Conservation (phyloP, 305 asterid genomes). For the Fraxinus floribunda region DNA sequence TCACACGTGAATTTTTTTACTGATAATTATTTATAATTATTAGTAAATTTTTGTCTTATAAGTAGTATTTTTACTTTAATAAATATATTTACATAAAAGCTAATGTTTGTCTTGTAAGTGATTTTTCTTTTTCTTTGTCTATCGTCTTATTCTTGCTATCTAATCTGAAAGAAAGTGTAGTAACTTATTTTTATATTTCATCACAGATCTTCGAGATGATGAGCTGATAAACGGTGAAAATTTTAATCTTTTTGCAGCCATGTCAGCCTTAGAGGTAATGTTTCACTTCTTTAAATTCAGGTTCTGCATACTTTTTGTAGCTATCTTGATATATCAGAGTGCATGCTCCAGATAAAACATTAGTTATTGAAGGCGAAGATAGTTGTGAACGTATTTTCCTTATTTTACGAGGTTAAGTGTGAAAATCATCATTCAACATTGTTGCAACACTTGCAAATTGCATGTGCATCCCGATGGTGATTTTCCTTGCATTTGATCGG, state of each 20-base stretch:
- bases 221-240: conserved; percentile 85
- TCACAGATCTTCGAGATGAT: conserved; percentile 78
- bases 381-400: not conserved
- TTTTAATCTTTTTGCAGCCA: conserved; percentile 94
- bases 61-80: not conserved
- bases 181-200: conserved; percentile 24
- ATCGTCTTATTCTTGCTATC: not conserved
- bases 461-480: not conserved
- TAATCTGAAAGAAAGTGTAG: conserved; percentile 3
- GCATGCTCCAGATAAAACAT: conserved; percentile 14
- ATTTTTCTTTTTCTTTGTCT: too few species aligned
- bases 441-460: not conserved
- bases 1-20: not conserved
- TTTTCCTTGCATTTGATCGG: not conserved
- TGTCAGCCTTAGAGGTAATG: conserved; percentile 98
- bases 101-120: not conserved
- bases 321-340: conserved; percentile 11
- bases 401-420: not conserved
- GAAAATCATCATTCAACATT: not conserved
- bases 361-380: not conserved
- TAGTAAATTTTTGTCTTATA: too few species aligned
- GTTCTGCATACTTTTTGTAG: not conserved
- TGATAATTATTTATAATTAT: not conserved
- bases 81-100: too few species aligned
- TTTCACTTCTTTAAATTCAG: conserved; percentile 19